Conservation (phyloP, 306 rosid species). For the Lathyrus sativus region DNA sequence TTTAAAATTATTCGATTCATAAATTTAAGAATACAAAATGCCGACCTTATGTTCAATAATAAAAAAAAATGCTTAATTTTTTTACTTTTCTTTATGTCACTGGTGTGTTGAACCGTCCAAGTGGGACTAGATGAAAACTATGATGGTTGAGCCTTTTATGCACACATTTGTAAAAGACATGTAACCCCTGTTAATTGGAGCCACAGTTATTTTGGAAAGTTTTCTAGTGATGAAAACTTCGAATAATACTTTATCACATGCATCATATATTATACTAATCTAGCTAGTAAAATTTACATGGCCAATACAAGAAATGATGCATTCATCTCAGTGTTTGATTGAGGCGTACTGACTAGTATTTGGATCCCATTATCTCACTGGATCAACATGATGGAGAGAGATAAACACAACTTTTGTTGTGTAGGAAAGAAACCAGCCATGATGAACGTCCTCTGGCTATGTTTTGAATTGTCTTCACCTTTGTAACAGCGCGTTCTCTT, state of each 20-base stretch:
- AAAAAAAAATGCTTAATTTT: background rate
- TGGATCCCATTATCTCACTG: background rate
- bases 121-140: conserved; percentile 3
- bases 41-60: conserved; percentile 1
- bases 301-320: background rate
- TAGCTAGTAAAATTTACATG: background rate
- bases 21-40: background rate
- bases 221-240: conserved; percentile 8
- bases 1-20: background rate
- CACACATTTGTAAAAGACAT: conserved; percentile 6
- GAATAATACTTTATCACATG: background rate
- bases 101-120: background rate
- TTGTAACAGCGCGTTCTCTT: background rate
- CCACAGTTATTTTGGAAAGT: conserved; percentile 7
- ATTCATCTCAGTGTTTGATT: conserved; percentile 2
- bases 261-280: background rate
- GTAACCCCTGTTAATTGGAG: too few species aligned
- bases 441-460: background rate
- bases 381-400: background rate
- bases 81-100: background rate
- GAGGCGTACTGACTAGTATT: conserved; percentile 16
- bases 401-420: background rate
- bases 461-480: conserved; percentile 5
- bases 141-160: background rate
- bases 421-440: background rate